These are phyloP conservation scores for Simplicillium sp. DNA, from an alignment of 2,329 filamentous ascomycete species.

Conservation along the genomic window DNA sequence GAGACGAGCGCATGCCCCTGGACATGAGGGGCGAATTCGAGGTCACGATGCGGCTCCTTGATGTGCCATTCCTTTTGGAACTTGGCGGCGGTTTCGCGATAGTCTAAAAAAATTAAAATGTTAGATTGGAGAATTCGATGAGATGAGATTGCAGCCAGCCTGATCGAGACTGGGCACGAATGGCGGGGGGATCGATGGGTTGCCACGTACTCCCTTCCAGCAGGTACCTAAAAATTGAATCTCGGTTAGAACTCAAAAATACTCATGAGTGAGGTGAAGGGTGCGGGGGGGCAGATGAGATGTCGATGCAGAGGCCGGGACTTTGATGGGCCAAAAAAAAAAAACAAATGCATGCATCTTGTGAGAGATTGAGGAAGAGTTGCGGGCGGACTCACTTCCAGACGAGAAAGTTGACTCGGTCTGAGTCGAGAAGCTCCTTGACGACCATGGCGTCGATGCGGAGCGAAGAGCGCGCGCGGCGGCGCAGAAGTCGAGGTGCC, in stretches of 20 bases:
- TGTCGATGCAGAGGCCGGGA: slow-evolving; percentile 6
- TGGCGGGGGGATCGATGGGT: slow-evolving; percentile 8
- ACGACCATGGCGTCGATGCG: slow-evolving; percentile 30
- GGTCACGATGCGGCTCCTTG: slow-evolving; percentile 50
- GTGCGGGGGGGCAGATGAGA: slow-evolving; percentile 2
- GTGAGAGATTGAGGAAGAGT: slow-evolving; percentile 13
- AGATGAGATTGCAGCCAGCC: slow-evolving; percentile 2
- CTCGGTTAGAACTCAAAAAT: slow-evolving; percentile 4
- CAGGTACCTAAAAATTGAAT: slow-evolving; percentile 37
- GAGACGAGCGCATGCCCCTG: slow-evolving; percentile 55
- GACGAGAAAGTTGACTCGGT: slow-evolving; percentile 61
- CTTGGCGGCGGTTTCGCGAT: slow-evolving; percentile 57
- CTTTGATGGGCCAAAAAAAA: slow-evolving; percentile 3
- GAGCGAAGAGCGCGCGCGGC: slow-evolving; percentile 5
- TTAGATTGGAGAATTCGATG: slow-evolving; percentile 13
- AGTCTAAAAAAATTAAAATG: slow-evolving; percentile 36
- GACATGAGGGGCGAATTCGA: slow-evolving; percentile 56
- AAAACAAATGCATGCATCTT: slow-evolving; percentile 10
- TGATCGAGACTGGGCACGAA: slow-evolving; percentile 1
- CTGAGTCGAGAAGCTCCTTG: slow-evolving; percentile 55
- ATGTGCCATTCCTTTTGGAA: slow-evolving; percentile 62
- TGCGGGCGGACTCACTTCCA: slow-evolving; percentile 50
- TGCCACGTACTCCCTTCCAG: slow-evolving; percentile 51
- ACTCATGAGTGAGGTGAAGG: neutral
- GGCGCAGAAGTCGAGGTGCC: neutral